Evolutionary conservation across 2,329 filamentous ascomycete genomes (phyloP).

Genomic region (Tolypocladium pustulatum): DNA sequence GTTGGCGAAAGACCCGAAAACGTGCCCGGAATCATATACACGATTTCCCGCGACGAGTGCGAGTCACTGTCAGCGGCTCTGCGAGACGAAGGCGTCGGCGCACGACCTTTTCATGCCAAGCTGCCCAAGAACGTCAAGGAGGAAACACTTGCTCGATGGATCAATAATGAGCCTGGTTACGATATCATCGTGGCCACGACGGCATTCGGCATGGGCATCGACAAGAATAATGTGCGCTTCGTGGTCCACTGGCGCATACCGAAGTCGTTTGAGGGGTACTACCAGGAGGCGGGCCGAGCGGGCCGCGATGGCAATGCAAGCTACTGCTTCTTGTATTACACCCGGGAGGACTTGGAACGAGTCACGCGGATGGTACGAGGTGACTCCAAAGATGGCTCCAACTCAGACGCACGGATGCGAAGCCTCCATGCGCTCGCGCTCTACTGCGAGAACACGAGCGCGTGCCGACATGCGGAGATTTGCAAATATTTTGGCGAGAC

Average conservation of each 20-base stretch:
- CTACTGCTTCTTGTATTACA: slow-evolving; percentile 85
- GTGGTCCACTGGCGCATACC: slow-evolving; percentile 91
- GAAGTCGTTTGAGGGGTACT: slow-evolving; percentile 91
- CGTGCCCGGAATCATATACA: slow-evolving; percentile 73
- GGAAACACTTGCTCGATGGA: slow-evolving; percentile 61
- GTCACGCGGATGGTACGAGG: slow-evolving; percentile 47
- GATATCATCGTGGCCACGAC: slow-evolving; percentile 93
- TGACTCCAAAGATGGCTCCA: slow-evolving; percentile 27
- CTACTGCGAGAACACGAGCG: slow-evolving; percentile 69
- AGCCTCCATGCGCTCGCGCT: slow-evolving; percentile 60
- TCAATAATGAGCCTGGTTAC: slow-evolving; percentile 63
- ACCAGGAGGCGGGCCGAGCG: slow-evolving; percentile 88
- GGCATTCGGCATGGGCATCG: slow-evolving; percentile 96
- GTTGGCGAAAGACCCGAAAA: slow-evolving; percentile 47
- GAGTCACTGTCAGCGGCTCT: slow-evolving; percentile 59
- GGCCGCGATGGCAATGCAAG: slow-evolving; percentile 83
- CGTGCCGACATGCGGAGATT: slow-evolving; percentile 68
- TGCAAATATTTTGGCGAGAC: slow-evolving; percentile 68
- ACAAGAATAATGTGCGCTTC: slow-evolving; percentile 90
- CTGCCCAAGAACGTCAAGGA: slow-evolving; percentile 59
- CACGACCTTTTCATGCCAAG: slow-evolving; percentile 63
- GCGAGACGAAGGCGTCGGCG: slow-evolving; percentile 58
- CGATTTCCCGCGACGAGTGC: slow-evolving; percentile 63
- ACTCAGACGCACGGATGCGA: slow-evolving; percentile 42
- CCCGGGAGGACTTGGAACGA: slow-evolving; percentile 72